Conservation (phyloP, 257 asterid species). For the Striga asiatica region DNA sequence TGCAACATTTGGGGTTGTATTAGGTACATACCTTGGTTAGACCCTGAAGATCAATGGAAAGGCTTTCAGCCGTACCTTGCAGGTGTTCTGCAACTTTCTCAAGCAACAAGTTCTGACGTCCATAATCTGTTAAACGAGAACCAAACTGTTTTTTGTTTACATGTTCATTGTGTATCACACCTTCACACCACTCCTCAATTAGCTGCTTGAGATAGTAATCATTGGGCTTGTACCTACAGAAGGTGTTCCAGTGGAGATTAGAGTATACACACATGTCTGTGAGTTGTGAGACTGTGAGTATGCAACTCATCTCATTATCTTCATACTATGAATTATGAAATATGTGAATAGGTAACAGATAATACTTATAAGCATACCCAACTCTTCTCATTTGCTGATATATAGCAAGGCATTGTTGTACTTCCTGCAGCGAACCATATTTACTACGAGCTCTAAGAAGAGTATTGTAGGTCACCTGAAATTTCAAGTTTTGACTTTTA, state of each 20-base stretch:
- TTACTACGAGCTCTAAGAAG: conserved; percentile 74
- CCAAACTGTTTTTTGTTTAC: conserved; percentile 19
- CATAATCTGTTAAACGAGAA: conserved; percentile 26
- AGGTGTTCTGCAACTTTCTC: conserved; percentile 81
- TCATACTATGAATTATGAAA: no score
- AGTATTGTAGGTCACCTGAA: conserved; percentile 82
- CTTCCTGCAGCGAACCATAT: conserved; percentile 75
- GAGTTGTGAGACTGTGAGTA: neutral
- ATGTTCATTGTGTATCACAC: conserved; percentile 49
- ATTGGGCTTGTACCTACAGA: conserved; percentile 72
- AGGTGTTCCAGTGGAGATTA: conserved; percentile 12
- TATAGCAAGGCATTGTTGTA: conserved; percentile 73
- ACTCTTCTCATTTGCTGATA: conserved; percentile 93
- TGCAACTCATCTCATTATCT: no score
- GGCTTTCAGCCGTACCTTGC: conserved; percentile 57
- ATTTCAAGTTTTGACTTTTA: conserved; percentile 17
- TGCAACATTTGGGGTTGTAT: neutral
- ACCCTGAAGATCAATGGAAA: conserved; percentile 67
- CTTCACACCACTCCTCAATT: conserved; percentile 97
- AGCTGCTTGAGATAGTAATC: conserved; percentile 85
- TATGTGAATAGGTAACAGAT: conserved; percentile 5
- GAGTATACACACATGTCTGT: neutral
- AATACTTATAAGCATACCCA: conserved; percentile 38
- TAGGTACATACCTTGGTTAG: conserved; percentile 62
- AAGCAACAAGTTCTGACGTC: conserved; percentile 55